Conservation (phyloP, 1,284 basidiomycete species). For the Lentinula novae-zelandiae region DNA sequence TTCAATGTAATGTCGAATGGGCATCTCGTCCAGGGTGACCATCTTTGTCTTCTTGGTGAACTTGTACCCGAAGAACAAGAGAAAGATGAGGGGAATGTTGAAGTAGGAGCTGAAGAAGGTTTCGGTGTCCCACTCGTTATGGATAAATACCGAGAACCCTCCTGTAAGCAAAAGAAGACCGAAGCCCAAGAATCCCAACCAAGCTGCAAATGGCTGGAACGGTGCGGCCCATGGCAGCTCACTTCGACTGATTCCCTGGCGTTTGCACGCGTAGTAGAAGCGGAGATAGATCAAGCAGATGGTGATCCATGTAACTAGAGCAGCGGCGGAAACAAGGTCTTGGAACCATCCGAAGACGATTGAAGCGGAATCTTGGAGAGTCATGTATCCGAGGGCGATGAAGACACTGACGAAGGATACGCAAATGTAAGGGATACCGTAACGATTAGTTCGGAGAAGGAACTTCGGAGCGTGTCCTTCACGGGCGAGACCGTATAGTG, state of each 20-base stretch:
- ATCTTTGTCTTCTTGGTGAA: conserved; percentile 16
- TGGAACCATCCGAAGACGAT: conserved; percentile 27
- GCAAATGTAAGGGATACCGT: conserved; percentile 20
- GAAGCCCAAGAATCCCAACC: conserved; percentile 1
- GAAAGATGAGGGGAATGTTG: conserved; percentile 40
- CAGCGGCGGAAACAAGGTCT: conserved; percentile 25
- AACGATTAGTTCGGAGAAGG: conserved; percentile 28
- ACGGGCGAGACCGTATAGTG: conserved; percentile 45
- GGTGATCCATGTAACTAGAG: conserved; percentile 22
- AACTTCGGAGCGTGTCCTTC: conserved; percentile 53
- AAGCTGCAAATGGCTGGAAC: conserved; percentile 3
- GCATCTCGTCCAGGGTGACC: conserved; percentile 19
- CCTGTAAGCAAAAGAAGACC: neutral
- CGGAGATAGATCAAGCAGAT: conserved; percentile 47
- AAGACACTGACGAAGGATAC: conserved; percentile 26
- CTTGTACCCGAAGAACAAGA: conserved; percentile 37
- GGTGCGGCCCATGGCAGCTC: conserved; percentile 1
- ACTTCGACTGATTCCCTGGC: neutral
- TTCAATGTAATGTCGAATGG: conserved; percentile 1
- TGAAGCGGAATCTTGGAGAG: conserved; percentile 15
- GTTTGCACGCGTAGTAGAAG: conserved; percentile 24
- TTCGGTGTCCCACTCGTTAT: conserved; percentile 2
- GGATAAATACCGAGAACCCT: conserved; percentile 2
- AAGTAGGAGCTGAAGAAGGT: conserved; percentile 31
- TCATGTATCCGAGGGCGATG: conserved; percentile 23